Evolutionary conservation across 2,329 filamentous ascomycete species (phyloP), one percentile per base, ranked within the genome.

Genomic region (Exophiala calicioides): DNA sequence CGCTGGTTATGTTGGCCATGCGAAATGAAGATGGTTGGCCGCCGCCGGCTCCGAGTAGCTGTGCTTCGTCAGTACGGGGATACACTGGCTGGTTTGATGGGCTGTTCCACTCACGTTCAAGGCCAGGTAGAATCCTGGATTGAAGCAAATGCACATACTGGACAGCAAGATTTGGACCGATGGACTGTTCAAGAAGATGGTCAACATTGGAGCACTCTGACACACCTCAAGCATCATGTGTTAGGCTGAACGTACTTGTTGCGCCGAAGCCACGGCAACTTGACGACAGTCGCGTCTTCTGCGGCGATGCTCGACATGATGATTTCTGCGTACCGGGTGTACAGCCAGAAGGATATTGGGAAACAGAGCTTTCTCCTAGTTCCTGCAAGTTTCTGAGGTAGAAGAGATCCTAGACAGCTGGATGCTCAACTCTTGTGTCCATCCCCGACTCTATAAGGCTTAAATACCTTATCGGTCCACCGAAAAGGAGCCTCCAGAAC

Each of bases 1-100:
- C 39, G 30, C 21, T 43, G 39, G 29, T 34, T 21, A 43, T 43
- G 39, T 43, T 43, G 39, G 39, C 39, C 39, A 43, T 43, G 29
- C 19, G 18, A 9, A 34, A 23, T 5, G 39, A 43, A 34, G 39
- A 43, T n/a, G 39, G 39, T 33, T 35, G 39, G 19, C 39, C 39
- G 29, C 39, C 39, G 3, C 39, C 39, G 23, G 29, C 39, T 12
- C 39, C 39, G 6, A 43, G 39, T 7, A 43, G 30, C 39, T 40
- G 26, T 31, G 16, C 21, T 13, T 13, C 15, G 16, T 40, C 37
- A 40, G 18, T 1, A 12, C n/a, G 6, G 8, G 24, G 37, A 40
- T 40, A 6, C 3, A 7, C 10, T 30, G 15, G 10, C 7, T 16
- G 12, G 21, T 4, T 20, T 31, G 26, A 12, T 6, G n/a, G n/a